These are phyloP conservation scores for Nitzschia sp. DNA, from an alignment of 108 stramenopile genomes.

Conservation along the genomic window DNA sequence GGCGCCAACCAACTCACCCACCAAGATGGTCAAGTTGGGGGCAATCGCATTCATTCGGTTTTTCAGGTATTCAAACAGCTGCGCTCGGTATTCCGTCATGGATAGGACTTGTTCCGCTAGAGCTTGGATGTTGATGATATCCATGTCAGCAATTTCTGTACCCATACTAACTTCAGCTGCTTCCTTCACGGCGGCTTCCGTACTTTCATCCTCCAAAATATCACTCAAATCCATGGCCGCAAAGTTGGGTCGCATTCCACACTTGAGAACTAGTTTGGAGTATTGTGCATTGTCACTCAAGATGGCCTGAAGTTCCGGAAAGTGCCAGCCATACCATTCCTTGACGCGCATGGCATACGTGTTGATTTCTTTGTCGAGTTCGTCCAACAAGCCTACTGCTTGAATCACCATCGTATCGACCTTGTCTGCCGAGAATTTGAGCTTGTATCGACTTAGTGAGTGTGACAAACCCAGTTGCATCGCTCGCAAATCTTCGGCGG, in stretches of 20 bases:
- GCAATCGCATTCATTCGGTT: slow-evolving; percentile 99
- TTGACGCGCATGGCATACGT: slow-evolving; percentile 99
- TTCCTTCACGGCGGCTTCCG: slow-evolving; percentile 91
- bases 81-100: slow-evolving; percentile 97
- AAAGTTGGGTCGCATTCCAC: slow-evolving; percentile 90
- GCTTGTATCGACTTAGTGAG: slow-evolving; percentile 96
- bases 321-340: slow-evolving; percentile 99
- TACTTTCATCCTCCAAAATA: slow-evolving; percentile 91
- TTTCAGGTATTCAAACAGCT: slow-evolving; percentile 98
- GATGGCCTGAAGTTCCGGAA: slow-evolving; percentile 96
- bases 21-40: slow-evolving; percentile 98
- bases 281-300: slow-evolving; percentile 97
- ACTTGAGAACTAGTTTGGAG: slow-evolving; percentile 90
- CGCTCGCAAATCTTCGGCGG: slow-evolving; percentile 69
- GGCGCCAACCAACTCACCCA: slow-evolving; percentile 99
- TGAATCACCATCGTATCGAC: slow-evolving; percentile 99
- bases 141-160: slow-evolving; percentile 96
- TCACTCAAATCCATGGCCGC: slow-evolving; percentile 84
- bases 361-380: slow-evolving; percentile 99
- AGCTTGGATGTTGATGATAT: slow-evolving; percentile 91
- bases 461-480: slow-evolving; percentile 98
- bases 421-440: slow-evolving; percentile 99
- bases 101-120: slow-evolving; percentile 96
- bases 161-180: slow-evolving; percentile 99
- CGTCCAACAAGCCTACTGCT: slow-evolving; percentile 99